Evolutionary conservation across 257 asterid genomes (phyloP).

Genomic region (Nicotiana obtusifolia): DNA sequence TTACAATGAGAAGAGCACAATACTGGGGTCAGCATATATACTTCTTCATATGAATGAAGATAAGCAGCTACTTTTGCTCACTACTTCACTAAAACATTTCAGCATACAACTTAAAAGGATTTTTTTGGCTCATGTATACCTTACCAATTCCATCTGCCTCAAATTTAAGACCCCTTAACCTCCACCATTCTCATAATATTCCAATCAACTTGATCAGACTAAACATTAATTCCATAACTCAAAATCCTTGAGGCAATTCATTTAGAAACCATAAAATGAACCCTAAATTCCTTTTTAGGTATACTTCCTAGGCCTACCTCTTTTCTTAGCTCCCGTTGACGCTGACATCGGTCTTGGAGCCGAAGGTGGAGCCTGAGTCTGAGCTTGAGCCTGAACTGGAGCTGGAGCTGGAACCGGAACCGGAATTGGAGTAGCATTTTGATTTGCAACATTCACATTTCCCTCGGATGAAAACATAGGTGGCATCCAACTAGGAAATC

Average conservation of each 20-base stretch:
- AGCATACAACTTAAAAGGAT: neutral
- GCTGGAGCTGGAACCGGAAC: neutral
- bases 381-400: neutral
- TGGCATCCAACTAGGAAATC: constrained; percentile 85
- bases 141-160: neutral
- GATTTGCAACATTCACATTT: neutral
- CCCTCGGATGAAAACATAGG: constrained; percentile 38
- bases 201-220: neutral
- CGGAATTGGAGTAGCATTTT: constrained; percentile 3
- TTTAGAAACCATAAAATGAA: neutral
- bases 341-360: constrained; percentile 15
- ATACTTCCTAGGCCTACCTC: constrained; percentile 73
- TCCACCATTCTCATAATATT: neutral
- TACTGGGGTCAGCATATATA: neutral
- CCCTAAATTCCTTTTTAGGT: neutral
- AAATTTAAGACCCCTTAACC: neutral
- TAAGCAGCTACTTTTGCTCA: neutral
- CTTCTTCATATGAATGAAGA: neutral
- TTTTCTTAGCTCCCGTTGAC: constrained; percentile 32
- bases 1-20: constrained; percentile 3
- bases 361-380: neutral
- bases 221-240: neutral
- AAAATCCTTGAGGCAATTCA: neutral
- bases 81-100: neutral
- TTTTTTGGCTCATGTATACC: neutral